A percentile compares a stretch with the other conserved stretches of the same genome.
phyloP scores from a whole-genome alignment of 2,329 filamentous ascomycete genomes.

The Colletotrichum chrysophilum region DNA sequence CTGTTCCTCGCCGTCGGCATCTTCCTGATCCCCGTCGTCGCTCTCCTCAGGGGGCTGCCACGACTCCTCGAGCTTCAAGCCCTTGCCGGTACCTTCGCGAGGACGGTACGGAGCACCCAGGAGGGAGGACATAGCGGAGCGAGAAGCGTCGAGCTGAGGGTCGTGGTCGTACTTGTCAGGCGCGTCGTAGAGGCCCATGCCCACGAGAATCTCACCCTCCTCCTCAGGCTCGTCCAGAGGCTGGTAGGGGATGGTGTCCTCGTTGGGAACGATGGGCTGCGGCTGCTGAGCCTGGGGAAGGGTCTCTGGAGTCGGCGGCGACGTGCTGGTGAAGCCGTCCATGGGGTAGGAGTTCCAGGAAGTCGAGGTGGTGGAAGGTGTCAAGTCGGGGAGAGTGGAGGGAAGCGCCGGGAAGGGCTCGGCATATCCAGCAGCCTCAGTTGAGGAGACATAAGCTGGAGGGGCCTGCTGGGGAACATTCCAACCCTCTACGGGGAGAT shows the following conservation, averaged over 20 bases:
- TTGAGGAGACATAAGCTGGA: slow-evolving; percentile 31
- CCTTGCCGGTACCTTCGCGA: slow-evolving; percentile 66
- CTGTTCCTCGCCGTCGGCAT: slow-evolving; percentile 36
- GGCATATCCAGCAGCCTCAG: slow-evolving; percentile 26
- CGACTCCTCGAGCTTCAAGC: slow-evolving; percentile 81
- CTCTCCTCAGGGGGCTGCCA: slow-evolving; percentile 71
- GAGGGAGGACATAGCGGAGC: slow-evolving; percentile 59
- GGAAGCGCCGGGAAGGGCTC: slow-evolving; percentile 37
- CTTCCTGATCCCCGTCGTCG: slow-evolving; percentile 34
- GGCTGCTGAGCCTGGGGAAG: slow-evolving; percentile 58
- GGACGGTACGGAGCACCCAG: slow-evolving; percentile 53
- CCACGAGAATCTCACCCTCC: slow-evolving; percentile 75
- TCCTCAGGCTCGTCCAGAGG: slow-evolving; percentile 58
- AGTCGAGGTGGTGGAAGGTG: slow-evolving; percentile 25
- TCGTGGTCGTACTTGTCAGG: slow-evolving; percentile 63
- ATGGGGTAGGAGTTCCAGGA: slow-evolving; percentile 52
- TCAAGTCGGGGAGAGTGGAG: slow-evolving; percentile 16
- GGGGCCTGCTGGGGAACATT: slow-evolving; percentile 33
- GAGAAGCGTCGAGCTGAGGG: slow-evolving; percentile 58
- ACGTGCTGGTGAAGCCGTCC: slow-evolving; percentile 51
- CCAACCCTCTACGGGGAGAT: slow-evolving; percentile 45
- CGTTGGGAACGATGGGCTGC: slow-evolving; percentile 48
- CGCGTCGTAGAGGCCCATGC: slow-evolving; percentile 81
- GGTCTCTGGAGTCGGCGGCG: slow-evolving; percentile 65
- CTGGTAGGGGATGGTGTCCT: slow-evolving; percentile 55